Conservation (phyloP, 371 early-diverging fungal genomes). For the Sporodiniella umbellata region DNA sequence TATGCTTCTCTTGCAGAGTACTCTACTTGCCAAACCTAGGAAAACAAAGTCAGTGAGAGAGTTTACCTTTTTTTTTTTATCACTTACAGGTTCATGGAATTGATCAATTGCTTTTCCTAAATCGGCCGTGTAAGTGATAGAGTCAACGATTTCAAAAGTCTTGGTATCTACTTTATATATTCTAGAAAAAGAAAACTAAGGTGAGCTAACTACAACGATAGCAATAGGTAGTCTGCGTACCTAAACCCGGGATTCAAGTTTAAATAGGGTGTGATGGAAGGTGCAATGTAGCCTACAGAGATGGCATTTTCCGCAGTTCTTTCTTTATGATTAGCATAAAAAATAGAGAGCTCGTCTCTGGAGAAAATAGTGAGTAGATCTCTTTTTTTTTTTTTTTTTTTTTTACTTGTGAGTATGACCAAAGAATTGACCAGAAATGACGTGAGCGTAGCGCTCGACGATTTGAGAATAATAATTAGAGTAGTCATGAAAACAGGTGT, state of each 20-base stretch:
- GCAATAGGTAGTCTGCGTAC: slow-evolving; percentile 4
- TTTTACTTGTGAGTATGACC: slow-evolving; percentile 58
- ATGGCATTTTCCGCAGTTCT: slow-evolving; percentile 45
- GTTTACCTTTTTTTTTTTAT: no score
- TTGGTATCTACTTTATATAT: slow-evolving; percentile 51
- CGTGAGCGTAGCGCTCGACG: slow-evolving; percentile 56
- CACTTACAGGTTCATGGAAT: slow-evolving; percentile 39
- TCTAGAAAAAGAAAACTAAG: slow-evolving; percentile 9
- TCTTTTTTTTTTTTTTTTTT: no score
- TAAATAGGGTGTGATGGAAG: slow-evolving; percentile 51
- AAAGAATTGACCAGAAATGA: slow-evolving; percentile 61
- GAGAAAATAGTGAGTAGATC: no score
- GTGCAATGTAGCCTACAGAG: slow-evolving; percentile 49
- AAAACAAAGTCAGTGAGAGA: not conserved
- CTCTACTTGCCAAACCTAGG: slow-evolving; percentile 58
- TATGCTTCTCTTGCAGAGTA: slow-evolving; percentile 54
- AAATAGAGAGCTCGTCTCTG: slow-evolving; percentile 53
- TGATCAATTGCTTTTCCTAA: slow-evolving; percentile 39
- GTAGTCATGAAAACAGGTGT: slow-evolving; percentile 56
- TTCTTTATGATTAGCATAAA: slow-evolving; percentile 30
- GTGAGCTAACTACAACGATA: no score
- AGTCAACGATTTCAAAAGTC: slow-evolving; percentile 57
- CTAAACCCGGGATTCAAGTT: slow-evolving; percentile 57
- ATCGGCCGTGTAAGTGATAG: slow-evolving; percentile 53
- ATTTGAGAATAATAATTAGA: slow-evolving; percentile 57